Conservation (phyloP, 306 rosid species). For the Purshia tridentata region DNA sequence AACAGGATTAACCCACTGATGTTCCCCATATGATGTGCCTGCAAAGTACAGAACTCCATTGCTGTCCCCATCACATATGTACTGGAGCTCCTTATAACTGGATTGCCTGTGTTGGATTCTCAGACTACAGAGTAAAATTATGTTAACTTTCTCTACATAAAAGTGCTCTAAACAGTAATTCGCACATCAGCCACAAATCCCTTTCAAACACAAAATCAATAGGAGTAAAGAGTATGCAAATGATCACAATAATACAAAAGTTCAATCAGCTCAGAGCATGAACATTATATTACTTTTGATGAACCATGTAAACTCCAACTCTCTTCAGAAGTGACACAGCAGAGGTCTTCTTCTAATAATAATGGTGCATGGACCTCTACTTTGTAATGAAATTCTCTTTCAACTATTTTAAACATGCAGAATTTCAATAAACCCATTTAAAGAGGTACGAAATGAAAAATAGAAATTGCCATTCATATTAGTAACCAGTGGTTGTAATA, state of each 20-base stretch:
- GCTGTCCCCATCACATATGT: constrained; percentile 84
- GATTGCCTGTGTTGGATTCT: constrained; percentile 81
- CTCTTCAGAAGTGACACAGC: background rate
- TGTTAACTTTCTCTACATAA: constrained; percentile 17
- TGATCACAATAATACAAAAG: background rate
- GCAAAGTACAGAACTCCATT: constrained; percentile 84
- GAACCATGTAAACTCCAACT: background rate
- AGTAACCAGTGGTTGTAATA: background rate
- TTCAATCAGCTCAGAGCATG: background rate
- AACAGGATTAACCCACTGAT: constrained; percentile 94
- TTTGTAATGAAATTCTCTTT: background rate
- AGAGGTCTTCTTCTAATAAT: background rate
- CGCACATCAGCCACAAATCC: background rate
- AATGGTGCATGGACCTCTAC: background rate
- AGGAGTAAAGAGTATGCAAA: background rate
- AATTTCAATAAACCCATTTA: background rate
- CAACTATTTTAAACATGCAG: background rate
- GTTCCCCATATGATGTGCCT: constrained; percentile 88
- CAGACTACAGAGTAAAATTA: constrained; percentile 39
- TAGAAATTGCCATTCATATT: background rate
- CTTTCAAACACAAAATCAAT: background rate
- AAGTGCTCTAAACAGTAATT: background rate
- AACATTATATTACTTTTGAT: background rate
- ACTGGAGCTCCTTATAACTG: constrained; percentile 86
- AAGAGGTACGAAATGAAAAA: background rate